Evolutionary conservation across 768 basidiomycete species (phyloP).

Genomic region (Boletus rubroflammeus): DNA sequence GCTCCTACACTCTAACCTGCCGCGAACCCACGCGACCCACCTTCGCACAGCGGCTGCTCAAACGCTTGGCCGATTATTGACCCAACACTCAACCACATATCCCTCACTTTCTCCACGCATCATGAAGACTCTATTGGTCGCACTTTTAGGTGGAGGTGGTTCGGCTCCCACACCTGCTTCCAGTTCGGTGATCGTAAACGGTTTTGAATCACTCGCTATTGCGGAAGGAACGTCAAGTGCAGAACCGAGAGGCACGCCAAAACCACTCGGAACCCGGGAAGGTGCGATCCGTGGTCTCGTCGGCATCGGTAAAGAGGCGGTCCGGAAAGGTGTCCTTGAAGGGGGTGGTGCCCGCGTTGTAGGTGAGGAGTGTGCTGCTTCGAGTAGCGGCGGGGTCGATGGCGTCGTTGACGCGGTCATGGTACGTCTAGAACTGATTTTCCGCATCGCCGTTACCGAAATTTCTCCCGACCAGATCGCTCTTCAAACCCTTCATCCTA

Average conservation of each 20-base stretch:
- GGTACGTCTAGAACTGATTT: slow-evolving; percentile 37
- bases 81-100: slow-evolving; percentile 84
- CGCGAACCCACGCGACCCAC: slow-evolving; percentile 57
- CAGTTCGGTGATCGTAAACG: slow-evolving; percentile 19
- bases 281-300: slow-evolving; percentile 87
- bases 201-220: slow-evolving; percentile 27
- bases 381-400: slow-evolving; percentile 32
- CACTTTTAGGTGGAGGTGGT: slow-evolving; percentile 51
- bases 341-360: slow-evolving; percentile 76
- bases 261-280: slow-evolving; percentile 78
- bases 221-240: slow-evolving; percentile 34
- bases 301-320: slow-evolving; percentile 81
- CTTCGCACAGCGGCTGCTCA: slow-evolving; percentile 81
- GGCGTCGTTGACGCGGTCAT: slow-evolving; percentile 58
- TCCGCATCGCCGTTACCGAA: background rate
- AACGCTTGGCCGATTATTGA: slow-evolving; percentile 77
- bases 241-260: slow-evolving; percentile 38
- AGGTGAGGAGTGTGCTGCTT: slow-evolving; percentile 55
- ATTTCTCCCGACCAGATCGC: slow-evolving; percentile 46
- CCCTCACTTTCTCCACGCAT: slow-evolving; percentile 84
- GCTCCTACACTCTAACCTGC: slow-evolving; percentile 83
- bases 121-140: slow-evolving; percentile 89
- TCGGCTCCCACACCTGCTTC: slow-evolving; percentile 8
- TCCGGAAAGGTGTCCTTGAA: slow-evolving; percentile 77
- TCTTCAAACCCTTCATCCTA: slow-evolving; percentile 53